phyloP scores from a whole-genome alignment of 2,329 filamentous ascomycete genomes.

The Tolypocladium pustulatum region DNA sequence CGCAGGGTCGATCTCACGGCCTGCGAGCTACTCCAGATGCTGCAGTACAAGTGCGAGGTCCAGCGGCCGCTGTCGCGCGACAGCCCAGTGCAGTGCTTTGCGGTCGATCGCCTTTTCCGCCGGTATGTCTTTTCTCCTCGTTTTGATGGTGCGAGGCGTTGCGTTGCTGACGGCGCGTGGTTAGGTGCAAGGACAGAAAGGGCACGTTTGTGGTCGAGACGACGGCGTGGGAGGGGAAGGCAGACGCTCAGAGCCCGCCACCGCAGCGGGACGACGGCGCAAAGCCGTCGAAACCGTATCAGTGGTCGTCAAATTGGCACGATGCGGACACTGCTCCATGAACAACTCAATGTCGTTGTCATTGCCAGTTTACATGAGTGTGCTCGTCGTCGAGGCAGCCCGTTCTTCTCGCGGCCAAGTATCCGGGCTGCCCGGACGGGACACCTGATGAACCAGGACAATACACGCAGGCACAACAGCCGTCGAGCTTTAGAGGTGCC shows the following conservation, averaged over 20 bases:
- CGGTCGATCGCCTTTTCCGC: slow-evolving; percentile 49
- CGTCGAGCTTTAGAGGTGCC: no score
- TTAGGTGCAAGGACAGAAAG: slow-evolving; percentile 47
- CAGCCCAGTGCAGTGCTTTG: slow-evolving; percentile 43
- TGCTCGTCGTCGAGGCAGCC: background rate
- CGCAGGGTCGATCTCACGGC: slow-evolving; percentile 37
- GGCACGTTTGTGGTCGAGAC: slow-evolving; percentile 52
- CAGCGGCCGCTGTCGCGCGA: slow-evolving; percentile 32
- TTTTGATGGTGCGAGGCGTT: background rate
- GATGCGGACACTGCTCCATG: slow-evolving; percentile 18
- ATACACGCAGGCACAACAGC: background rate
- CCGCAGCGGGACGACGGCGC: slow-evolving; percentile 8
- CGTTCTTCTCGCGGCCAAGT: background rate
- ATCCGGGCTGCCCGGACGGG: background rate
- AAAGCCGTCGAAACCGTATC: slow-evolving; percentile 12
- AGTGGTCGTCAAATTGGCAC: slow-evolving; percentile 24
- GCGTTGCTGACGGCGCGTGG: slow-evolving; percentile 2
- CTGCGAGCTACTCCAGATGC: slow-evolving; percentile 46
- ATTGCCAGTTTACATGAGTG: background rate
- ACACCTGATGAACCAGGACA: background rate
- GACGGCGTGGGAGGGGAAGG: slow-evolving; percentile 46
- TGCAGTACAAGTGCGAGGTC: slow-evolving; percentile 52
- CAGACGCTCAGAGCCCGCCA: slow-evolving; percentile 4
- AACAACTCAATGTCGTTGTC: background rate
- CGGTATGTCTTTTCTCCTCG: slow-evolving; percentile 30